Conservation (phyloP, 2,329 filamentous ascomycete genomes). For the Scopulariopsis brevicaulis region DNA sequence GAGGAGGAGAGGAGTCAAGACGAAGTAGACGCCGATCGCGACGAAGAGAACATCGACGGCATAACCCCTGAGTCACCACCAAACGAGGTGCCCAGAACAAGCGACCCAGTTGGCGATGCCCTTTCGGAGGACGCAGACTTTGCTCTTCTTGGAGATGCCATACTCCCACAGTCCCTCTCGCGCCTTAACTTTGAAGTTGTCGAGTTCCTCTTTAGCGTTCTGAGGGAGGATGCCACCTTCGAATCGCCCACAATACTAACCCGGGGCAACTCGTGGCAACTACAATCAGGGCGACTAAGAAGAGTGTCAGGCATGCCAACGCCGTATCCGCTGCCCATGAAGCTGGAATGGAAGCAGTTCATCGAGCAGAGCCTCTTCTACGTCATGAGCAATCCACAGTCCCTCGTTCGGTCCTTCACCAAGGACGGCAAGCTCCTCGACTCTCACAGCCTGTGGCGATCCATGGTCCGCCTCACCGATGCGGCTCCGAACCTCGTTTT, state of each 20-base stretch:
- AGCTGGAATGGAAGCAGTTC: conserved; percentile 45
- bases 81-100: not conserved
- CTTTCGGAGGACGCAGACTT: not conserved
- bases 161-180: conserved; percentile 44
- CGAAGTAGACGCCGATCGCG: conserved; percentile 10
- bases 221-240: conserved; percentile 41
- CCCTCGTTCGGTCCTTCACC: conserved; percentile 46
- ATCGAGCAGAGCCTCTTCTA: conserved; percentile 54
- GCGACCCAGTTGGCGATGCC: not conserved
- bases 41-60: conserved; percentile 6
- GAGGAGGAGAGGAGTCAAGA: conserved; percentile 5
- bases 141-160: not conserved
- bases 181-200: conserved; percentile 42
- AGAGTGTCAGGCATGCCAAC: conserved; percentile 2
- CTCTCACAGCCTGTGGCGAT: conserved; percentile 52
- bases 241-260: conserved; percentile 24
- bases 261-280: conserved; percentile 4
- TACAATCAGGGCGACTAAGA: conserved; percentile 3
- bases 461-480: conserved; percentile 47
- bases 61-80: not conserved
- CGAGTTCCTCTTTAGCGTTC: conserved; percentile 48
- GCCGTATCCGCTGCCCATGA: conserved; percentile 18
- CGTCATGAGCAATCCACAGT: conserved; percentile 45
- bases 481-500: conserved; percentile 47
- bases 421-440: conserved; percentile 40